Evolutionary conservation across 768 basidiomycete genomes (phyloP), one percentile per base, ranked within the genome.

Genomic region (Auricularia auricula-judae): DNA sequence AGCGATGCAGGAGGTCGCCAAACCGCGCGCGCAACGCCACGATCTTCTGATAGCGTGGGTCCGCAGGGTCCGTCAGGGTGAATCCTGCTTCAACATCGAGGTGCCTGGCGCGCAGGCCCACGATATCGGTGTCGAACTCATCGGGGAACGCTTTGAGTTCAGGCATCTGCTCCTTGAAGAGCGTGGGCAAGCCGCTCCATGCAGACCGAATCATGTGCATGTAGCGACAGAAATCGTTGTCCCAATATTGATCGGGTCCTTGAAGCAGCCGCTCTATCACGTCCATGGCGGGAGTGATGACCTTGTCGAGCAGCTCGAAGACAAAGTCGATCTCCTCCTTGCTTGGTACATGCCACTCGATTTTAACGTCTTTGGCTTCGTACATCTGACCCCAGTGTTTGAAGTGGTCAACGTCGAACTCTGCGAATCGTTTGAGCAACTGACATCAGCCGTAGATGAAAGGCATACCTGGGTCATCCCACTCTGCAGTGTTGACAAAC

Each of bases 321-420:
- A 88, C 85, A 70, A 95, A 89, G 4, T 80, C 81, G 65, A 97
- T 82, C 72, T 98, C 96, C 21, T 82, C 83, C 3, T 76, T 68
- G 16, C 79, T 83, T 0, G 88, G 87, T 11, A 87, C 86, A 72
- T 96, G 94, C 95, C 95, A 98, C 65, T 91, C 86, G 42, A 94
- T 82, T 64, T 84, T 81, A 61, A 94, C 87, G 64, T 97, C 91
- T 69, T 87, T 79, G 3, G 87, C 77, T 64, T 89, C 84, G 74
- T 88, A 91, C 36, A 90, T 75, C 61, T 81, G 82, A 7, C 94
- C 95, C 95, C 95, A 97, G 56, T 84, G 81, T 11, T 78, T 74
- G 66, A 82, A 84, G 68, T 89, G 87, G 58, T 80, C 78, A 51
- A 76, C 77, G 69, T 86, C 79, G 69, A 90, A 89, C 64, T 80